Base-by-base conservation (phyloP, 2,329 filamentous ascomycete species). In the Septoria linicola region DNA sequence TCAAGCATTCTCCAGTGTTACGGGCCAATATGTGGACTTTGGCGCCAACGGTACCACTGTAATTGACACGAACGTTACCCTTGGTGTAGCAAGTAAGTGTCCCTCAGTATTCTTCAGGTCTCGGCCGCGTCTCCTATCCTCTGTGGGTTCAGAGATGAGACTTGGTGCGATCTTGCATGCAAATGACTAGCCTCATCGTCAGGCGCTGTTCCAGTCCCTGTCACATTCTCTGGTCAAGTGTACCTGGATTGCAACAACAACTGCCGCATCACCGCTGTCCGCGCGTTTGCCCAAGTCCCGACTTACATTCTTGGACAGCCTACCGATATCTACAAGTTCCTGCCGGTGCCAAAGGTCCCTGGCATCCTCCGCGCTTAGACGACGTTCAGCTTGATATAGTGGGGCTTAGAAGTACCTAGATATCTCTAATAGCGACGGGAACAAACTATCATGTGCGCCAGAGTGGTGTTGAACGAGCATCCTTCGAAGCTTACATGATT, bases 31-130 rank as follows among this genome's bases (percentile, higher is more conserved):
- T 23, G 43, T 21, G 14, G 51, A 54, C 13, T 55, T 49, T 27
- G 40, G 45, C 1, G 19, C 42, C 2, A 48, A 55, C 14, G 49
- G 49, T 19, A 59, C 53, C 1, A 56, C 56, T 7, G 46, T 59
- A 11, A 59, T 59, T 23, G 32, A 54, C 35, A 59, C 52, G n/a
- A 51, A 54, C n/a, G 52, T 51, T 2, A 54, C 52, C 8, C 36
- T 52, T 4, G 49, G 49, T 5, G 23, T 13, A 27, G 40, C 31
- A 42, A 42, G 40, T 20, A 2, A 14, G 8, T 23, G 10, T n/a
- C 7, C 5, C 21, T 11, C 3, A 10, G 4, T 8, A 10, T 27
- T 27, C 23, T 27, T 10, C 23, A 10, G 23, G 5, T 10, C 10
- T 27, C 23, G 10, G 5, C 23, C 5, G 23, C 23, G n/a, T n/a